These are phyloP conservation scores for Anthracocystis walkeri DNA, from an alignment of 1,284 basidiomycete species.

Conservation along the genomic window DNA sequence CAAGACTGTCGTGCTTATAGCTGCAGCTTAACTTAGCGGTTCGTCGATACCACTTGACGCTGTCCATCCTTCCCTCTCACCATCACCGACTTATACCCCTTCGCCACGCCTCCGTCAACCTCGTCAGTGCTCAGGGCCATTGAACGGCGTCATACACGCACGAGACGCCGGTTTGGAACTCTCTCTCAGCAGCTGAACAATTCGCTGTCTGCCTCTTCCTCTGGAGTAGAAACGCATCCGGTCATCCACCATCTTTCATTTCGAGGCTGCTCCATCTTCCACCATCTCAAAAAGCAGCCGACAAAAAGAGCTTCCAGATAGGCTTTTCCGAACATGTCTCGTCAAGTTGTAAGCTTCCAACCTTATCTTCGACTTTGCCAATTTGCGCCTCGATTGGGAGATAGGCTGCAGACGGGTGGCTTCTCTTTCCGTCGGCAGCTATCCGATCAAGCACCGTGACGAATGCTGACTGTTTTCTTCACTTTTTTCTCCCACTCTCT, in stretches of 20 bases:
- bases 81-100: background rate
- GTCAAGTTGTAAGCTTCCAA: conserved; percentile 12
- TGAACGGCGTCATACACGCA: conserved; percentile 12
- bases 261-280: conserved; percentile 6
- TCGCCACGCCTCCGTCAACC: background rate
- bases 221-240: background rate
- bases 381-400: background rate
- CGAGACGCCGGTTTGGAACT: background rate
- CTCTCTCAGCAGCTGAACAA: background rate
- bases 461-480: conserved; percentile 13
- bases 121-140: background rate
- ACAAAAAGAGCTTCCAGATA: background rate
- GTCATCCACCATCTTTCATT: background rate
- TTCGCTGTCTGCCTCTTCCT: background rate
- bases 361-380: background rate
- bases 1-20: background rate
- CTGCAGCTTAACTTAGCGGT: too few species aligned
- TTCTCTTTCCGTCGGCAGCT: background rate
- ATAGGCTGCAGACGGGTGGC: background rate
- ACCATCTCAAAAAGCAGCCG: background rate
- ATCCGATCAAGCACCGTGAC: background rate
- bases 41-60: too few species aligned
- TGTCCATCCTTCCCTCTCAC: background rate
- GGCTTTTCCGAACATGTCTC: conserved; percentile 9
- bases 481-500: background rate